Evolutionary conservation across 352 stramenopile genomes (phyloP).

Genomic region (Phytophthora ramorum): DNA sequence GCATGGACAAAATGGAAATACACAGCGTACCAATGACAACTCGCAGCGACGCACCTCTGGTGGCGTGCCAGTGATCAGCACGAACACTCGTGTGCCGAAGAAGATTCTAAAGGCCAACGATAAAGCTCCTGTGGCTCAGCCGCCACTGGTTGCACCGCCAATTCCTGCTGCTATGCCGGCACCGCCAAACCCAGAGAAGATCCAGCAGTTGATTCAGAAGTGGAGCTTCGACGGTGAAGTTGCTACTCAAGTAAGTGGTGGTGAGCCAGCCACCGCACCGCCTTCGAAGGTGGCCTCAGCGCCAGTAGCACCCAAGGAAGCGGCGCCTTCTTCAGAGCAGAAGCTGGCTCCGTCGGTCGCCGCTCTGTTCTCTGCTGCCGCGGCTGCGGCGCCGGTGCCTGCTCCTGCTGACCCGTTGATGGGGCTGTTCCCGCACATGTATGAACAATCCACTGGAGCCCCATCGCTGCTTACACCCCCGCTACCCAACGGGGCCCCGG

Average conservation of each 20-base stretch:
- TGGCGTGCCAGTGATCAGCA: constrained; percentile 29
- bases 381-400: constrained; percentile 14
- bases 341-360: constrained; percentile 49
- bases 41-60: constrained; percentile 18
- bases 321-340: constrained; percentile 11
- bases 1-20: constrained; percentile 22
- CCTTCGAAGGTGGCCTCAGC: constrained; percentile 2
- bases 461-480: constrained; percentile 42
- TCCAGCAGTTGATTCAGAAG: constrained; percentile 68
- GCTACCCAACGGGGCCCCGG: constrained; percentile 18
- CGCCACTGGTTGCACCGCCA: constrained; percentile 36
- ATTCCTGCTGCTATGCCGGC: constrained; percentile 45
- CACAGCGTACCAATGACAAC: constrained; percentile 14
- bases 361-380: constrained; percentile 50
- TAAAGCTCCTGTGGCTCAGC: constrained; percentile 8
- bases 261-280: background rate
- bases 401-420: constrained; percentile 34
- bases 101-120: constrained; percentile 33
- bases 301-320: constrained; percentile 18
- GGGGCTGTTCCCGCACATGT: constrained; percentile 67
- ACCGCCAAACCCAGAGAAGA: constrained; percentile 63
- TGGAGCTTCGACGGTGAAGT: constrained; percentile 53
- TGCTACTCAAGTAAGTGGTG: constrained; percentile 20
- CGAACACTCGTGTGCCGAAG: constrained; percentile 31
- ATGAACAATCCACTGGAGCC: constrained; percentile 29